Conservation (phyloP, 2,329 filamentous ascomycete species). For the Elsinoe necatrix region DNA sequence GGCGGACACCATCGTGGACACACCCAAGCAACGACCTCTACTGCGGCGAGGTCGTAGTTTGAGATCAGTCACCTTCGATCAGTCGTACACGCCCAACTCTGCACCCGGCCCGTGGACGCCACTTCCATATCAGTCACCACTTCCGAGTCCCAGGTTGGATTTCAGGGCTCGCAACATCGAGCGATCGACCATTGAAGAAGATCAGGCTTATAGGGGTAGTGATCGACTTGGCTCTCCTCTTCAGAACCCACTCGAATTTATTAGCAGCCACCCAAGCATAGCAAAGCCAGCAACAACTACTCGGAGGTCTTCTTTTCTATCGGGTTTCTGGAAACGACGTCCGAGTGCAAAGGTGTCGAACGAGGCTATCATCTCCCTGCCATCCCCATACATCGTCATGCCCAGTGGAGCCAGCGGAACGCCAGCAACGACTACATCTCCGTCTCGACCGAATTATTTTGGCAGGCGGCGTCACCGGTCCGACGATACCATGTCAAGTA, state of each 20-base stretch:
- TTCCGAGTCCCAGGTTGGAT: not conserved
- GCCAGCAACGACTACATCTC: not conserved
- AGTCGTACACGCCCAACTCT: not conserved
- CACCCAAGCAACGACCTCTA: not conserved
- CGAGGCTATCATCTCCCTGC: not conserved
- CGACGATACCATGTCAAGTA: not conserved
- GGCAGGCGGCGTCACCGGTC: not conserved
- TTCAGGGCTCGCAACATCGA: slow-evolving; percentile 6
- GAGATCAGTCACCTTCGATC: not conserved
- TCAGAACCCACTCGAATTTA: not conserved
- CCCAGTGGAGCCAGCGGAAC: not conserved
- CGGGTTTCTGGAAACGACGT: slow-evolving; percentile 7
- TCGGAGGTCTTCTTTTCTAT: not conserved
- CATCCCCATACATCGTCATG: not conserved
- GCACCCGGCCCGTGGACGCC: not conserved
- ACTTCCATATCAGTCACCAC: not conserved
- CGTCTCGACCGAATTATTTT: slow-evolving; percentile 8
- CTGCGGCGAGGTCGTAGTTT: slow-evolving; percentile 1
- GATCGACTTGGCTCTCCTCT: not conserved
- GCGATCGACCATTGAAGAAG: slow-evolving; percentile 5
- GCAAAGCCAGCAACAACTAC: not conserved
- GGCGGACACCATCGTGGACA: not conserved
- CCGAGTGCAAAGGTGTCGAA: not conserved
- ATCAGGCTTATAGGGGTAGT: not conserved
- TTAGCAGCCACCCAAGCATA: slow-evolving; percentile 3